Conservation (phyloP, 2,329 filamentous ascomycete genomes). For the Diaporthe helianthi region DNA sequence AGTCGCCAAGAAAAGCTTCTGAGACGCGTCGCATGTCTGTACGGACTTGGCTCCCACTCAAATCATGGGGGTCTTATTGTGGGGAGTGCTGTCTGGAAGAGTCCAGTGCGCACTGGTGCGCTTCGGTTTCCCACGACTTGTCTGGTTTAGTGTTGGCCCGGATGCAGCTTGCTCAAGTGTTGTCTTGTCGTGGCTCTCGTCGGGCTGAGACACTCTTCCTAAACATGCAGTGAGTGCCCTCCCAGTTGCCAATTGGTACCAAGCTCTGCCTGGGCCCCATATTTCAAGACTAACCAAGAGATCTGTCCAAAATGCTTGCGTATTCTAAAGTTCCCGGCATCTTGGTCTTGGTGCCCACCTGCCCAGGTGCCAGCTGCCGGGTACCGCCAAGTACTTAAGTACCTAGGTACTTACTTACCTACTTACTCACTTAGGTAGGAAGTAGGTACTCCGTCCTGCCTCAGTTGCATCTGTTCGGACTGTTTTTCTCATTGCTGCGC, state of each 20-base stretch:
- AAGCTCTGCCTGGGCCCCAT: neutral
- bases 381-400: too few relatives aligned
- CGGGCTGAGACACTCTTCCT: constrained; percentile 28
- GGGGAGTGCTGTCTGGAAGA: constrained; percentile 1
- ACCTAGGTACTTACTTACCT: too few relatives aligned
- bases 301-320: constrained; percentile 25
- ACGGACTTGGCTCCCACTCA: constrained; percentile 22
- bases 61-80: neutral
- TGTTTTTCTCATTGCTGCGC: neutral
- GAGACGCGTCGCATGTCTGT: constrained; percentile 28
- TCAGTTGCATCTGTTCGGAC: constrained; percentile 19
- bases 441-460: neutral
- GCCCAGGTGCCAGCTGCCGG: too few relatives aligned
- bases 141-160: constrained; percentile 1
- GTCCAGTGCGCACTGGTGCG: constrained; percentile 3
- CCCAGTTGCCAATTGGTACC: too few relatives aligned
- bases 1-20: constrained; percentile 31
- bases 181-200: neutral
- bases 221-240: too few relatives aligned
- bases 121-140: neutral
- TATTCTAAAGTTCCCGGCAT: too few relatives aligned
- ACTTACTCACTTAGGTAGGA: too few relatives aligned
- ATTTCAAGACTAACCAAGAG: constrained; percentile 21
- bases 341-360: too few relatives aligned
- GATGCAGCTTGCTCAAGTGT: neutral